Evolutionary conservation across 768 basidiomycete genomes (phyloP), one percentile per base, ranked within the genome.

Genomic region (Austroboletus eburneus): DNA sequence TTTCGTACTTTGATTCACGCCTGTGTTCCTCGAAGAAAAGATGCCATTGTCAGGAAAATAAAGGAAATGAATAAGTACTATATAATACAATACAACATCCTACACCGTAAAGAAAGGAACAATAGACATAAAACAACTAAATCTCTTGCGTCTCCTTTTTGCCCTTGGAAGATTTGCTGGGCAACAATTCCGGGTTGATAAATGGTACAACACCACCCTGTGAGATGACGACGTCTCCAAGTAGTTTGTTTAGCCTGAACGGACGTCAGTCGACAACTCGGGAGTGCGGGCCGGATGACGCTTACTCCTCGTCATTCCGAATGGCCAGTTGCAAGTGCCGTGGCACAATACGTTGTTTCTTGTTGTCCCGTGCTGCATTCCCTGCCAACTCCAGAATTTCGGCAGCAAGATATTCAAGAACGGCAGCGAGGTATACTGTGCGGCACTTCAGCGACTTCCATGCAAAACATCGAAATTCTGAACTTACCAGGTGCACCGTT

Each of bases 181-280:
- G 78, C 46, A 79, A 59, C 27, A 79, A 72, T 57, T 69, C 82
- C 40, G 79, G 72, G 58, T 80, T 76, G 64, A 95, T 95, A 63
- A 79, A 79, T 48, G 89, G 89, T 17, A 91, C 85, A 48, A 92
- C 90, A 77, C 93, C 93, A 70, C 93, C 93, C 67, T 95, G 91
- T 25, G 91, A 92, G 72, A 95, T 94, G 69, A 92, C 83, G 54
- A 95, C 93, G 55, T 83, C 74, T 20, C 83, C 85, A 37, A 88
- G 78, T 36, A 88, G 74, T 61, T 73, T 78, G 67, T 81, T 82
- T 64, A 87, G 69, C 58, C 83, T 85, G 8, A 13, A 32, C 77
- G 42, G 75, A 65, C n/a, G n/a, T n/a, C n/a, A n/a, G n/a, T n/a
- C n/a, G n/a, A n/a, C n/a, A n/a, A 16, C 21, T 13, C 20, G 2